Conservation (phyloP, 2,329 filamentous ascomycete genomes). For the Macroventuria anomochaeta region DNA sequence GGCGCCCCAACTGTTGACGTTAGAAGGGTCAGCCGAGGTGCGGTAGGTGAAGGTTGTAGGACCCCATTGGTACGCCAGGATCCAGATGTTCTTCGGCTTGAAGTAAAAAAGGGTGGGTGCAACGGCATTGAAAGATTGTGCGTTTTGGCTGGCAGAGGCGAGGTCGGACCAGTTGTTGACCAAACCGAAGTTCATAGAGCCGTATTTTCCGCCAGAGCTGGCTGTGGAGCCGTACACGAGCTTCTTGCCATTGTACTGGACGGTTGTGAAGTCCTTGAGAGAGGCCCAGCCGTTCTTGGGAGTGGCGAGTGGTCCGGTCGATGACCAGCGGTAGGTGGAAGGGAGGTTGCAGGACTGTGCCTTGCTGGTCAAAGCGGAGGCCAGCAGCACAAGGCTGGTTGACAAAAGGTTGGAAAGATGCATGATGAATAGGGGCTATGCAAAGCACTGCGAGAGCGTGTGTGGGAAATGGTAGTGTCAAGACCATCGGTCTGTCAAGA, state of each 20-base stretch:
- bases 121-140: slow-evolving; percentile 56
- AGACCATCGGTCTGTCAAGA: background rate
- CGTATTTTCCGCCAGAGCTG: slow-evolving; percentile 55
- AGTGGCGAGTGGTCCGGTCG: slow-evolving; percentile 57
- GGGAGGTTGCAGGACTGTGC: slow-evolving; percentile 58
- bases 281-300: slow-evolving; percentile 63
- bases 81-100: slow-evolving; percentile 65
- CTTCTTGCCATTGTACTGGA: slow-evolving; percentile 63
- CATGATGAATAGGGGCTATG: background rate
- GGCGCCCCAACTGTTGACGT: slow-evolving; percentile 63
- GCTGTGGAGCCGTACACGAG: slow-evolving; percentile 66
- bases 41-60: slow-evolving; percentile 65
- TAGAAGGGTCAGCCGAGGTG: slow-evolving; percentile 64
- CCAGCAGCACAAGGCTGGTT: slow-evolving; percentile 4
- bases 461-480: background rate
- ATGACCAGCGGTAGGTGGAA: slow-evolving; percentile 63
- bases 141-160: slow-evolving; percentile 59
- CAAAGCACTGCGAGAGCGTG: background rate
- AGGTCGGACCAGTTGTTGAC: slow-evolving; percentile 63
- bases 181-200: slow-evolving; percentile 65
- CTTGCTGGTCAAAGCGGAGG: slow-evolving; percentile 2
- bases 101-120: slow-evolving; percentile 71
- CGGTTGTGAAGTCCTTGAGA: slow-evolving; percentile 68
- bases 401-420: slow-evolving; percentile 5
- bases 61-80: slow-evolving; percentile 72